Conservation (phyloP, 2,329 filamentous ascomycete genomes). For the Emydomyces testavorans region DNA sequence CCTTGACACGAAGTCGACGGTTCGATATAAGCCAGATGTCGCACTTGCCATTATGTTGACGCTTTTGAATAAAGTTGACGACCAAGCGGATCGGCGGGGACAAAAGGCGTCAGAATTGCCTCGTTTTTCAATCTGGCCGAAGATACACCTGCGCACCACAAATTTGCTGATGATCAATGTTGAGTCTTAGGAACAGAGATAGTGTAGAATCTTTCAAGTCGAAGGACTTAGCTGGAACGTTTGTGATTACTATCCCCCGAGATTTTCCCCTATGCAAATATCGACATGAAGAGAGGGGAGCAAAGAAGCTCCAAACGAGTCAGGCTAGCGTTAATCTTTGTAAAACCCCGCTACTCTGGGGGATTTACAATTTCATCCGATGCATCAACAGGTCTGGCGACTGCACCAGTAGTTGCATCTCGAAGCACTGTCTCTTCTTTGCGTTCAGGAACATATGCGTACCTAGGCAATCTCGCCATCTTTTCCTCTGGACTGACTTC, state of each 20-base stretch:
- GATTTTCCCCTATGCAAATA: background rate
- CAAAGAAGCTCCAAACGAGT: background rate
- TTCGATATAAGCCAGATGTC: constrained; percentile 20
- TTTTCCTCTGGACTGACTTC: constrained; percentile 77
- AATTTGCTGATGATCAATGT: constrained; percentile 17
- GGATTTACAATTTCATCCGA: constrained; percentile 28
- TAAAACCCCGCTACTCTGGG: constrained; percentile 19
- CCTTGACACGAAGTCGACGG: constrained; percentile 18
- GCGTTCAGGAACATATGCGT: constrained; percentile 50
- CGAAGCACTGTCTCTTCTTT: constrained; percentile 29
- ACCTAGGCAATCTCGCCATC: constrained; percentile 67
- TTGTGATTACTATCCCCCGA: constrained; percentile 8
- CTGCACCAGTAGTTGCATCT: constrained; percentile 26
- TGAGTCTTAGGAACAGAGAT: constrained; percentile 10
- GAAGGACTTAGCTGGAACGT: constrained; percentile 18
- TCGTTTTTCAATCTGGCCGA: constrained; percentile 2
- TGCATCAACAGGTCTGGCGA: constrained; percentile 26
- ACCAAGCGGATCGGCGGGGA: background rate
- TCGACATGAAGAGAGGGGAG: background rate
- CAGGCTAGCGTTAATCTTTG: background rate
- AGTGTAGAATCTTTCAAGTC: constrained; percentile 15
- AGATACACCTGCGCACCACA: constrained; percentile 13
- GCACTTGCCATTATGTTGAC: background rate
- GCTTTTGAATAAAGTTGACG: background rate
- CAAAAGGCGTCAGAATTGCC: background rate